These are phyloP conservation scores for Atalantia buxifolia DNA, from an alignment of 345 rosid genomes.

Conservation along the genomic window DNA sequence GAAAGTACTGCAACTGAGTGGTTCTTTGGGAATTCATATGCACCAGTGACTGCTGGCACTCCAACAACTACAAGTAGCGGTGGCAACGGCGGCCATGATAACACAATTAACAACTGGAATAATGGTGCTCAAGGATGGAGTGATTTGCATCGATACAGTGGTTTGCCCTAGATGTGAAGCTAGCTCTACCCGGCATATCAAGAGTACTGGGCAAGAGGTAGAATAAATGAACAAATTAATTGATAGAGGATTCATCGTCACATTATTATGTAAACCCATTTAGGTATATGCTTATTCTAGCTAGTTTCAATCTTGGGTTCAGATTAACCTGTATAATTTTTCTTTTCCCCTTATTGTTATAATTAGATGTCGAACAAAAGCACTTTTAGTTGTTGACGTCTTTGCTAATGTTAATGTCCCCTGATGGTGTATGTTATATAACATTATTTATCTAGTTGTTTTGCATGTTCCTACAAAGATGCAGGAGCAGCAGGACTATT, in stretches of 20 bases:
- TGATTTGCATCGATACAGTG: slow-evolving; percentile 43
- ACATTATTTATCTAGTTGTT: background rate
- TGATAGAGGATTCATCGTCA: background rate
- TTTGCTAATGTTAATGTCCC: background rate
- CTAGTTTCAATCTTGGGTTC: slow-evolving; percentile 16
- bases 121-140: slow-evolving; percentile 42
- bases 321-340: slow-evolving; percentile 26
- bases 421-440: background rate
- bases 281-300: slow-evolving; percentile 31
- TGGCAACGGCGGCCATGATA: slow-evolving; percentile 16
- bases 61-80: slow-evolving; percentile 30
- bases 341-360: background rate
- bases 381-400: slow-evolving; percentile 2
- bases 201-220: slow-evolving; percentile 12
- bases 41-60: slow-evolving; percentile 33
- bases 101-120: slow-evolving; percentile 28
- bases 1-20: slow-evolving; percentile 49
- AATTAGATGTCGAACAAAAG: slow-evolving; percentile 25
- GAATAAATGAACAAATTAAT: background rate
- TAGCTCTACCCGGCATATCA: background rate
- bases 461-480: slow-evolving; percentile 14
- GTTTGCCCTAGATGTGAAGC: slow-evolving; percentile 40
- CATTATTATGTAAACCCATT: slow-evolving; percentile 15
- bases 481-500: slow-evolving; percentile 10
- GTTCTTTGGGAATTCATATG: slow-evolving; percentile 63